Evolutionary conservation across 352 stramenopile genomes (phyloP).

Genomic region (Globisporangium orthogonon): DNA sequence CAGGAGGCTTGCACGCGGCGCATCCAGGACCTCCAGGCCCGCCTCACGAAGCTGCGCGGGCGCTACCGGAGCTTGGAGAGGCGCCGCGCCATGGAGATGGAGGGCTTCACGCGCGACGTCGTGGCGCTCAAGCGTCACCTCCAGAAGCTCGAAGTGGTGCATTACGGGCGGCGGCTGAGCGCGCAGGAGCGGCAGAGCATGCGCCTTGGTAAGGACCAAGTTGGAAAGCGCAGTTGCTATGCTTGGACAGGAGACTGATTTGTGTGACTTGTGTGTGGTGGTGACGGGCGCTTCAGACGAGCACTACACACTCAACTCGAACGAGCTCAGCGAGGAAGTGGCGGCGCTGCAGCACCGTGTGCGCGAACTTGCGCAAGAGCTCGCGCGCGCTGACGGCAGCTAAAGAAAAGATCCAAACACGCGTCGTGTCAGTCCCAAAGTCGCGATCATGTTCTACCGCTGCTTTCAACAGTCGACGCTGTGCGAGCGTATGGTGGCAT

Average conservation of each 20-base stretch:
- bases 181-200: conserved; percentile 38
- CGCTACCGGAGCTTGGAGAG: conserved; percentile 62
- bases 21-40: conserved; percentile 65
- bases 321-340: conserved; percentile 62
- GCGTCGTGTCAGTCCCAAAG: too few species aligned
- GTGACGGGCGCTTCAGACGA: conserved; percentile 19
- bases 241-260: not conserved
- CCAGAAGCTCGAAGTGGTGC: conserved; percentile 64
- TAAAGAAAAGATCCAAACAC: too few species aligned
- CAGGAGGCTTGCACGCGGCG: conserved; percentile 62
- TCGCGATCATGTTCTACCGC: too few species aligned
- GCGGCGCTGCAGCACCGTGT: conserved; percentile 51
- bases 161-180: conserved; percentile 48
- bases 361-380: conserved; percentile 47
- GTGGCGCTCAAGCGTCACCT: conserved; percentile 52
- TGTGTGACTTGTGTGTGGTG: too few species aligned
- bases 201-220: conserved; percentile 28
- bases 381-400: conserved; percentile 11
- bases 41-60: conserved; percentile 50
- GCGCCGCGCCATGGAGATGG: conserved; percentile 76
- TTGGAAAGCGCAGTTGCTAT: too few species aligned
- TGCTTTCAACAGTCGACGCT: not conserved
- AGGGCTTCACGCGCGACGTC: conserved; percentile 72
- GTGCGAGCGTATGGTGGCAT: not conserved
- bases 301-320: conserved; percentile 44